A percentile compares a stretch with the other conserved stretches of the same genome.
phyloP scores from a whole-genome alignment of 345 rosid species.

The Syzygium jambos region DNA sequence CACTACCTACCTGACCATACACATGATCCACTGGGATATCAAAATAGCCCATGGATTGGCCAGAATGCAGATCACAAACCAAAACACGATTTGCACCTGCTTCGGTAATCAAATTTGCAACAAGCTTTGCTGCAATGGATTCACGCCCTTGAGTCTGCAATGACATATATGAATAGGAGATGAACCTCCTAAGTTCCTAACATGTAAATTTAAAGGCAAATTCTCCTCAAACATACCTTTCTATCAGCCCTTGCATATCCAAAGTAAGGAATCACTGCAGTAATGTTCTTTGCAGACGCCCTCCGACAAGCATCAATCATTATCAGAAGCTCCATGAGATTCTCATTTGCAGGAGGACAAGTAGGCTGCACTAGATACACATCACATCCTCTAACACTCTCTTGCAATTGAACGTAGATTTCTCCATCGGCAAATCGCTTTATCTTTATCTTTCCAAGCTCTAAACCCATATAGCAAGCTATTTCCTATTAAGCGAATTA shows the following conservation, averaged over 20 bases:
- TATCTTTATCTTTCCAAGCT: conserved; percentile 86
- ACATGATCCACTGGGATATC: conserved; percentile 97
- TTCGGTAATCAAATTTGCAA: conserved; percentile 89
- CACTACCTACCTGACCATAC: conserved; percentile 67
- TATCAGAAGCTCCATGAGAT: conserved; percentile 91
- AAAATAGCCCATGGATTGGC: conserved; percentile 98
- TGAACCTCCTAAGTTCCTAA: neutral
- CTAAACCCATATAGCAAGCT: conserved; percentile 90
- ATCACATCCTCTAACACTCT: conserved; percentile 99
- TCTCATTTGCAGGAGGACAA: conserved; percentile 96
- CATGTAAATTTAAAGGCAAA: neutral
- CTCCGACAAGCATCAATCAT: conserved; percentile 98
- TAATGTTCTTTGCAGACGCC: conserved; percentile 88
- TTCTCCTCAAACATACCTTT: conserved; percentile 37
- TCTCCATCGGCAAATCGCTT: conserved; percentile 96
- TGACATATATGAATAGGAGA: neutral
- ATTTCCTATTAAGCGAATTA: conserved; percentile 46
- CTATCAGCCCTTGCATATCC: conserved; percentile 98
- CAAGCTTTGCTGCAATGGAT: conserved; percentile 95
- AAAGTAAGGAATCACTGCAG: conserved; percentile 95
- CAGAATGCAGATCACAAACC: conserved; percentile 98
- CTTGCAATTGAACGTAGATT: conserved; percentile 93
- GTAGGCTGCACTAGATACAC: conserved; percentile 95
- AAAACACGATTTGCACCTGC: conserved; percentile 98
- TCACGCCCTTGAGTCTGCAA: conserved; percentile 97